A percentile compares a stretch with the other conserved stretches of the same genome.
phyloP scores from a whole-genome alignment of 345 rosid genomes.

The Eutrema heterophyllum region DNA sequence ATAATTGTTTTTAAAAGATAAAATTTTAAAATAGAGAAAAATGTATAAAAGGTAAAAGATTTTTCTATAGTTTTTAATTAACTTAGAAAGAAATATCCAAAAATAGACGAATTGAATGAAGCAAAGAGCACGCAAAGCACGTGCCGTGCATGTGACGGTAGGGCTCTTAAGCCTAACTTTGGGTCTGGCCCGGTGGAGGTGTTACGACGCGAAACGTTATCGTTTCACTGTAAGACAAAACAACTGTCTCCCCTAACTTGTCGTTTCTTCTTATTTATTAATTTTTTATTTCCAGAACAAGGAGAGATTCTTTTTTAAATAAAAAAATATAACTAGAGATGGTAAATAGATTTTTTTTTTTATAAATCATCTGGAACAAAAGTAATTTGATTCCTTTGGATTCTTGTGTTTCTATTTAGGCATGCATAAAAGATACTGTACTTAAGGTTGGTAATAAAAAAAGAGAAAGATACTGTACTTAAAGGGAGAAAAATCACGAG shows the following conservation, averaged over 20 bases:
- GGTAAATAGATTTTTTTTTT: not conserved
- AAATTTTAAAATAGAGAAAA: not conserved
- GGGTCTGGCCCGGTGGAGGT: conserved; percentile 24
- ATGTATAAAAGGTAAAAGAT: not conserved
- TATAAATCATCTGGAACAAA: not conserved
- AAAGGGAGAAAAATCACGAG: not conserved
- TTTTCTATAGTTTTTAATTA: not conserved
- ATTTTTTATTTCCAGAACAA: not conserved
- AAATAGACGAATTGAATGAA: not conserved
- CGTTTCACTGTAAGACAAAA: conserved; percentile 18
- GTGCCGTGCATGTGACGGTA: not conserved
- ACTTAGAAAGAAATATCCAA: not conserved
- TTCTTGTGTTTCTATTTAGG: conserved; percentile 3
- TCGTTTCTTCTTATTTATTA: not conserved
- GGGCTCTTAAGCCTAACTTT: not conserved
- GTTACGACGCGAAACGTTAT: conserved; percentile 26
- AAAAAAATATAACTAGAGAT: not conserved
- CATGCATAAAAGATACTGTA: conserved; percentile 11
- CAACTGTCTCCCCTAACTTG: conserved; percentile 9
- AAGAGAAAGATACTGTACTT: conserved; percentile 3
- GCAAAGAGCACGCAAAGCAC: conserved; percentile 9
- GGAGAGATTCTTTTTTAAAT: not conserved
- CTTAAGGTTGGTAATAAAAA: not conserved
- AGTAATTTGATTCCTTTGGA: conserved; percentile 15
- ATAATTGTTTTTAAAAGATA: not conserved